Base-by-base conservation (phyloP, 2,329 filamentous ascomycete species). In the Metarhizium robertsii region DNA sequence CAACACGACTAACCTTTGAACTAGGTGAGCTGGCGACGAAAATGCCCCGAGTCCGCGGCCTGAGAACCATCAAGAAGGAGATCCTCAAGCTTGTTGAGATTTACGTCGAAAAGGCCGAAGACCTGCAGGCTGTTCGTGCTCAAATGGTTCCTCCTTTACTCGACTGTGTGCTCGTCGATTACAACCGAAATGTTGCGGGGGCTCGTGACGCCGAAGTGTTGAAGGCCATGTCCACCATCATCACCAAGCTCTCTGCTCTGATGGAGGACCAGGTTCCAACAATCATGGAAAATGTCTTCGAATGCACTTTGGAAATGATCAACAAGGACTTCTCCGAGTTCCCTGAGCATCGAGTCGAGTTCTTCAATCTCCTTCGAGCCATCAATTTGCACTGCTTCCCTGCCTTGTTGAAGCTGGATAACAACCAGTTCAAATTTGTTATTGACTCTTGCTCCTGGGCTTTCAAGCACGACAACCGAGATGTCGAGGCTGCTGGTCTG, bases 291-390 rank as follows among this genome's bases (percentile, higher is more conserved):
- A 95, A 92, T 62, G 90, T 99, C 30, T 99, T 99, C 66, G 92
- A 97, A 72, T 97, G 92, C 77, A 99, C 94, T 3, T 79, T 99
- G 55, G 91, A 96, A 66, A 99, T 99, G 94, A 99, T 99, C 76
- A 99, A 97, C 83, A 99, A 99, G 76, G 94, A 99, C 73, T 99
- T 99, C 73, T 96, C 95, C 50, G 94, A 99, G 69, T 99, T 95
- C 71, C 94, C 94, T 0, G 94, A 99, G 71, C 94, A 99, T 69
- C 88, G 95, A 56, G 94, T 99, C n/a, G 92, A 97, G 71, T 99
- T 99, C 73, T 99, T 99, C 81, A 96, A 96, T 73, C 83, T 99
- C 29, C 80, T 99, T 42, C 84, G 95, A 62, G 90, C 92, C 14
- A 97, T 99, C 75, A 99, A 99, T 72, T 76, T 97, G 50, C 90